phyloP scores from a whole-genome alignment of 805 yeast genomes.

The Starmerella bombi region DNA sequence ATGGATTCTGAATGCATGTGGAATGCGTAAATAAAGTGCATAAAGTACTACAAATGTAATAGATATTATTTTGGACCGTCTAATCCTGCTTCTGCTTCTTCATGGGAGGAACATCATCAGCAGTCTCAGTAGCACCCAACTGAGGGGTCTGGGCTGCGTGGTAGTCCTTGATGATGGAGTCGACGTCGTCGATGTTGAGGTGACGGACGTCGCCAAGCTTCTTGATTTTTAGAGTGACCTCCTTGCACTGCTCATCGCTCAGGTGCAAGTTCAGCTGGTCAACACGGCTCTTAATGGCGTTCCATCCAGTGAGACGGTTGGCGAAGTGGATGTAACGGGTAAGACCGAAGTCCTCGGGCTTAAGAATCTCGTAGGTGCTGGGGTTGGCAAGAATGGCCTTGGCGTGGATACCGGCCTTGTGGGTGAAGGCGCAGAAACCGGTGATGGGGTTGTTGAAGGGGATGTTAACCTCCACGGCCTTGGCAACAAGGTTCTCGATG shows the following conservation, averaged over 20 bases:
- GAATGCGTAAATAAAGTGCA: neutral
- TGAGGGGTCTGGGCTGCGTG: conserved; percentile 45
- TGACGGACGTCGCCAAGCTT: conserved; percentile 90
- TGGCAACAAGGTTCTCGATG: conserved; percentile 89
- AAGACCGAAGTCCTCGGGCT: conserved; percentile 90
- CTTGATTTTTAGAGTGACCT: conserved; percentile 86
- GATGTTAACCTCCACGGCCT: conserved; percentile 90
- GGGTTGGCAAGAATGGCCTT: conserved; percentile 98
- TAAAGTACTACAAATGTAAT: neutral
- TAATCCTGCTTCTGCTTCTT: conserved; percentile 24
- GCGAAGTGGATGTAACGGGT: conserved; percentile 96
- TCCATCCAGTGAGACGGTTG: conserved; percentile 97
- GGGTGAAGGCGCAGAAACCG: conserved; percentile 98
- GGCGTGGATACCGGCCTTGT: conserved; percentile 98
- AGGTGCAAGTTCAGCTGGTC: conserved; percentile 86
- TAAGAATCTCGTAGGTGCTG: conserved; percentile 92
- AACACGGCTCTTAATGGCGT: conserved; percentile 94
- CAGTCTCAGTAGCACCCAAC: conserved; percentile 10
- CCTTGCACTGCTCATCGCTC: conserved; percentile 88
- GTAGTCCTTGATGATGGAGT: conserved; percentile 85
- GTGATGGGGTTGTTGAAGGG: conserved; percentile 98
- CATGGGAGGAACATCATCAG: conserved; percentile 21
- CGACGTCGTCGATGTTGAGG: conserved; percentile 91
- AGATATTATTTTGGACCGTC: neutral
- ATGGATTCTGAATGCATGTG: neutral